Conservation (phyloP, 345 rosid genomes). For the Populus simonii region DNA sequence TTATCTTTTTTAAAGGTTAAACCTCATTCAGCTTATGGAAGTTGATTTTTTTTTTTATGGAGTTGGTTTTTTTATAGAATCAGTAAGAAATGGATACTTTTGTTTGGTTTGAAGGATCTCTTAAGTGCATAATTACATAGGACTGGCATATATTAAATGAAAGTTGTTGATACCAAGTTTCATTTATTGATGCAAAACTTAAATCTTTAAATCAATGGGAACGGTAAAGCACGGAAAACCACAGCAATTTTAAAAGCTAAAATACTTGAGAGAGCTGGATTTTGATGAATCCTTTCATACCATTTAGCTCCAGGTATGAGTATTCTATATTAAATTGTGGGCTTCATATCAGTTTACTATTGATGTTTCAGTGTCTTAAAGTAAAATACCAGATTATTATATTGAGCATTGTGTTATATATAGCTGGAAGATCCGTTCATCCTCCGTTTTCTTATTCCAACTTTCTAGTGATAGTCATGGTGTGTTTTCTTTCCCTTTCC, state of each 20-base stretch:
- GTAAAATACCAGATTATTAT: background rate
- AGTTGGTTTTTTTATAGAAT: background rate
- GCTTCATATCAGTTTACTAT: background rate
- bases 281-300: background rate
- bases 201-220: background rate
- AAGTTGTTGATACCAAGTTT: background rate
- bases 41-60: background rate
- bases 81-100: background rate
- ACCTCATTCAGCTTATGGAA: background rate
- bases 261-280: background rate
- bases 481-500: background rate
- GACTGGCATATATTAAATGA: background rate
- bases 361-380: background rate
- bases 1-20: background rate
- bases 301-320: background rate
- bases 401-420: background rate
- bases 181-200: background rate
- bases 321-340: background rate
- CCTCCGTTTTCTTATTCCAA: background rate
- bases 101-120: background rate
- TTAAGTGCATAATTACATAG: background rate
- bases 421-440: background rate
- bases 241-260: background rate
- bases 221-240: background rate
- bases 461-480: background rate